Evolutionary conservation across 83 land plant species (phyloP).

Genomic region (Isoetes engelmannii): DNA sequence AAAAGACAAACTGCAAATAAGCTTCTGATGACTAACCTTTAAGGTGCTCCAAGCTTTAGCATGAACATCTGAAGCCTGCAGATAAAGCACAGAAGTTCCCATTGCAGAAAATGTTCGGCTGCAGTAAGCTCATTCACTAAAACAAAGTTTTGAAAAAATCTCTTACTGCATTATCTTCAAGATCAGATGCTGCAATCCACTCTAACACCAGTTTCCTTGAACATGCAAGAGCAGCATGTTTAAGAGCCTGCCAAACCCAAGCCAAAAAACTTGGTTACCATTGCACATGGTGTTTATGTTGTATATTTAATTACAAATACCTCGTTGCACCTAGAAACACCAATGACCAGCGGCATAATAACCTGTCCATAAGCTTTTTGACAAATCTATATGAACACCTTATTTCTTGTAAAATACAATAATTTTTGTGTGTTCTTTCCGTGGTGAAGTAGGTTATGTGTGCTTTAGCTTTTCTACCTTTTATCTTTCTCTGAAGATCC

Average conservation of each 20-base stretch:
- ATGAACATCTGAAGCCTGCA: constrained; percentile 63
- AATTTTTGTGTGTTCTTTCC: too few relatives aligned
- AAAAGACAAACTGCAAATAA: background rate
- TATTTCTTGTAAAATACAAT: background rate
- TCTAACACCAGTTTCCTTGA: constrained; percentile 60
- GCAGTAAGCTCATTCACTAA: too few relatives aligned
- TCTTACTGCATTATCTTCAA: constrained; percentile 41
- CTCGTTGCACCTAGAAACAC: background rate
- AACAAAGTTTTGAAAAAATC: background rate
- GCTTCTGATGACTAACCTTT: constrained; percentile 41
- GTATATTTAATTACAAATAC: background rate
- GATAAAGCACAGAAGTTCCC: background rate
- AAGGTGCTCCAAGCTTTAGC: constrained; percentile 70
- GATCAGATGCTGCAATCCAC: constrained; percentile 83
- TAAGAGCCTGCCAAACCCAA: constrained; percentile 57
- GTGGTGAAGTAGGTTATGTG: too few relatives aligned
- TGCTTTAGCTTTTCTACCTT: too few relatives aligned
- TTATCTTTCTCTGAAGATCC: too few relatives aligned
- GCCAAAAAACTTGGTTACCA: background rate
- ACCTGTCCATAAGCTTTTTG: background rate
- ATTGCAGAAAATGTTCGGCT: background rate
- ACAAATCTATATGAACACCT: background rate
- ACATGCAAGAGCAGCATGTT: constrained; percentile 77
- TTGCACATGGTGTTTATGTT: too few relatives aligned
- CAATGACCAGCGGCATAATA: background rate